Percentiles rank a stretch among this genome's conserved stretches.
Evolutionary conservation across 148 eudicot genomes (phyloP).

Genomic region (Beta vulgaris): DNA sequence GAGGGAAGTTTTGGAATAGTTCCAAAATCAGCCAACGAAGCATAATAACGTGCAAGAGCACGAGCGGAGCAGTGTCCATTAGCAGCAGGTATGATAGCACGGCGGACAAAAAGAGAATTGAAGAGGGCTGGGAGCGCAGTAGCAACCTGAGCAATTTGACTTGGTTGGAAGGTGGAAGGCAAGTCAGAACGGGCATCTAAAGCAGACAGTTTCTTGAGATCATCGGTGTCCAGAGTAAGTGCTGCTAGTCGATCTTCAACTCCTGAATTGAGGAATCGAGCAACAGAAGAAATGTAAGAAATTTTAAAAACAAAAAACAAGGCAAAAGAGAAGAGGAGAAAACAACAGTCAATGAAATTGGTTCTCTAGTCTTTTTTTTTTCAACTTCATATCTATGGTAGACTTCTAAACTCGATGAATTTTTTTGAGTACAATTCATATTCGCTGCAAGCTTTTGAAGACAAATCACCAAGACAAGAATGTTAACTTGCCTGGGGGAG

Average conservation of each 20-base stretch:
- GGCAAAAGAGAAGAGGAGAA: not conserved
- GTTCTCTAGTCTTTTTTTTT: not conserved
- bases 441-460: not conserved
- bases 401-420: not conserved
- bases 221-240: conserved; percentile 66
- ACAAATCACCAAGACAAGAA: not conserved
- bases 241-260: conserved; percentile 93
- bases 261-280: conserved; percentile 39
- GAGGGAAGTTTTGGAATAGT: conserved; percentile 57
- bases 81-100: conserved; percentile 93
- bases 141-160: conserved; percentile 45
- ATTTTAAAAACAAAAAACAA: not conserved
- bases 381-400: not conserved
- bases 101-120: conserved; percentile 76
- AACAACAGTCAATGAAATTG: not conserved
- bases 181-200: conserved; percentile 49
- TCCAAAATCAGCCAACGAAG: conserved; percentile 68
- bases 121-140: conserved; percentile 61
- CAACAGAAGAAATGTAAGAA: not conserved
- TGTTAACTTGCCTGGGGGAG: conserved; percentile 77
- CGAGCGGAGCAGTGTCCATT: conserved; percentile 98
- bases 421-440: not conserved
- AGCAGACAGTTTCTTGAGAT: conserved; percentile 51
- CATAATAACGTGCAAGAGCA: conserved; percentile 97
- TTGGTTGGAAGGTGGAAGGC: conserved; percentile 74